Evolutionary conservation across 192 early-diverging fungal species (phyloP), one percentile per base, ranked within the genome.

Genomic region (Coemansia guatemalensis): DNA sequence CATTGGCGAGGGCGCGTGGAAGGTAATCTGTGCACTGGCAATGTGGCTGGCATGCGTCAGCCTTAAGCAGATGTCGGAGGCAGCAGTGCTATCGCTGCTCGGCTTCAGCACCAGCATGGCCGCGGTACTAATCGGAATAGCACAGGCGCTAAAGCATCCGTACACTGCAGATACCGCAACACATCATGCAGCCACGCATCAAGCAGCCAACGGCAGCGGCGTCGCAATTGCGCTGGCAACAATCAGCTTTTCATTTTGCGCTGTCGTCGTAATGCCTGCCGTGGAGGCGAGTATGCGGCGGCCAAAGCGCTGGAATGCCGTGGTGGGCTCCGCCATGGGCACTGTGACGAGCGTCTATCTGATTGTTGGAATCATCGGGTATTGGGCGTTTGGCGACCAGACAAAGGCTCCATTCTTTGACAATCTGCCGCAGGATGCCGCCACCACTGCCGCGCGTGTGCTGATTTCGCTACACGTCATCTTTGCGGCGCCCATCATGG

Each of bases 391-490:
- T 64, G 92, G 92, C 62, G 59, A 86, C 60, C 58, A 64, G 25
- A 80, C 84, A 22, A 5, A 65, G 41, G 86, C 83, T 0, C 92
- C 92, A 14, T 87, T 93, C 54, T 82, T 89, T 18, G 62, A 68
- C 27, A 89, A 82, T 68, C 67, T 93, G 23, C 89, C 92, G 27
- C 49, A 83, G 25, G 85, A 85, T 65, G 66, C 64, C 21, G 74
- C 76, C 20, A 74, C 84, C 20, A 87, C 69, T n/a, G 77, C 88
- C n/a, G 85, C 86, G 39, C 82, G 87, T 24, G 67, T 88, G 30
- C 79, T 94, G 20, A 92, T 94, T 55, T 89, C 89, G 7, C 73
- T 88, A 48, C 90, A 94, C 67, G 88, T 94, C n/a, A 80, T 94
- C 39, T 74, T 92, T n/a, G 88, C 92, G 17, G 87, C 88, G 18